phyloP scores from a whole-genome alignment of 805 yeast genomes.

The Saccharomycopsis capsularis region DNA sequence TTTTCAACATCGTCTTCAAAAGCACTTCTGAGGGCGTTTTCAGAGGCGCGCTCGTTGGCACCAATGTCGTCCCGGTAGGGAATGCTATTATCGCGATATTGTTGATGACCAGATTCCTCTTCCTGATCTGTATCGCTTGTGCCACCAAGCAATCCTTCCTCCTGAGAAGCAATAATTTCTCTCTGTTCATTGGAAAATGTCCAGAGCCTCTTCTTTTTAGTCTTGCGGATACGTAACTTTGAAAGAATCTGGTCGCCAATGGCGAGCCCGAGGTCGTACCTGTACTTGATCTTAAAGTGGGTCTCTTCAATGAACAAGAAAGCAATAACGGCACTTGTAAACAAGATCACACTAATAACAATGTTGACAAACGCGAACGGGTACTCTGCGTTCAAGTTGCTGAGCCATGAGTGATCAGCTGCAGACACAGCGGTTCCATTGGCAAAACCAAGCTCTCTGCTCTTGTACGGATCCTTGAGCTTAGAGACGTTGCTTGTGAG shows the following conservation, averaged over 20 bases:
- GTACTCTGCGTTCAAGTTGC: conserved; percentile 29
- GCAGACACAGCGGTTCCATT: conserved; percentile 14
- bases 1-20: background rate
- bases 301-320: conserved; percentile 49
- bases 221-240: background rate
- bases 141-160: background rate
- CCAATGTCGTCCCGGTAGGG: background rate
- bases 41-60: background rate
- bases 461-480: background rate
- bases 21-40: too few relatives aligned
- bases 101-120: background rate
- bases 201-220: background rate
- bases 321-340: conserved; percentile 33
- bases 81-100: too few relatives aligned
- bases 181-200: too few relatives aligned
- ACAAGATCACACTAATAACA: conserved; percentile 34
- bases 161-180: background rate
- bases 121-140: background rate
- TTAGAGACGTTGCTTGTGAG: conserved; percentile 34
- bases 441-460: conserved; percentile 19
- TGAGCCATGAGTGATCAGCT: conserved; percentile 19
- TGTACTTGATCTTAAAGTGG: conserved; percentile 33
- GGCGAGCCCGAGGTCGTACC: conserved; percentile 40
- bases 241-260: conserved; percentile 34
- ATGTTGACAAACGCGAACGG: conserved; percentile 51